phyloP scores from a whole-genome alignment of 257 asterid genomes.

The Solanum piurae region DNA sequence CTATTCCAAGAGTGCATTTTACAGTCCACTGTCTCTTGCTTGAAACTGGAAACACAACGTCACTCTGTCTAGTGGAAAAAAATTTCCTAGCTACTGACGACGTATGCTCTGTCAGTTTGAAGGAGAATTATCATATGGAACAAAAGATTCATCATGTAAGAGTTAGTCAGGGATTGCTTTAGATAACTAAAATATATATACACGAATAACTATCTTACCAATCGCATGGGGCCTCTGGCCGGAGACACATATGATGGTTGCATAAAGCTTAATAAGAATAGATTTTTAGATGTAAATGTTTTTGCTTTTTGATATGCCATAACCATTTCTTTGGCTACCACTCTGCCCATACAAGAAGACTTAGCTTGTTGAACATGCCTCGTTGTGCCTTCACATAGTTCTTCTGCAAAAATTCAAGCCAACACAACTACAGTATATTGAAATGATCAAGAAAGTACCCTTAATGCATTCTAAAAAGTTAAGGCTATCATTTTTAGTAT shows the following conservation, averaged over 20 bases:
- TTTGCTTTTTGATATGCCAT: slow-evolving; percentile 2
- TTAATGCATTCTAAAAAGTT: no score
- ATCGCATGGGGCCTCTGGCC: background rate
- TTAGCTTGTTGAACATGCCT: background rate
- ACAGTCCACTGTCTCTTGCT: background rate
- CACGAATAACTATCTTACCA: background rate
- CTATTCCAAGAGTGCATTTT: background rate
- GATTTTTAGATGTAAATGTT: slow-evolving; percentile 1
- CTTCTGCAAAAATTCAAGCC: background rate
- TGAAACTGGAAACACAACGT: background rate
- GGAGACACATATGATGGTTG: slow-evolving; percentile 6
- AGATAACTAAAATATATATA: background rate
- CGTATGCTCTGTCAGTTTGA: background rate
- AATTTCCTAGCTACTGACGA: background rate
- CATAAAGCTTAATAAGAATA: slow-evolving; percentile 10
- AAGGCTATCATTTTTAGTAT: no score
- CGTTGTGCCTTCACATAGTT: background rate
- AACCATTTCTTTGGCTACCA: background rate
- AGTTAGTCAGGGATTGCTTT: background rate
- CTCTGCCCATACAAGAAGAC: background rate
- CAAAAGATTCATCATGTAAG: background rate
- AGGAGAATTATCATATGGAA: background rate
- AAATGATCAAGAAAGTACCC: background rate
- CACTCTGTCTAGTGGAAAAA: background rate
- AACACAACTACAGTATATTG: background rate